Conservation (phyloP, 257 asterid species). For the Plantago elongata region DNA sequence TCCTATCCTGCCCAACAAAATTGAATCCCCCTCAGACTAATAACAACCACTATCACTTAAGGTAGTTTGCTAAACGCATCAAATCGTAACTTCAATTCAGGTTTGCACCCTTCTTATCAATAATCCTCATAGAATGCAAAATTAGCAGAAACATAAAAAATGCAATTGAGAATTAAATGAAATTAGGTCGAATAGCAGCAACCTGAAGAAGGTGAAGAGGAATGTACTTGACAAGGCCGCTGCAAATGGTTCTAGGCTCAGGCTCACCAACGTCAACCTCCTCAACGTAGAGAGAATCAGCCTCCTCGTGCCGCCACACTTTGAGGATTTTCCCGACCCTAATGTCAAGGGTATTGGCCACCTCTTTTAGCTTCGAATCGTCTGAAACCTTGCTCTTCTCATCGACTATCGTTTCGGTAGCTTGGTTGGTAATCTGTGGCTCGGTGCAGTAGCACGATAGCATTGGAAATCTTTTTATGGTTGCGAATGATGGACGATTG, state of each 20-base stretch:
- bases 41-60: background rate
- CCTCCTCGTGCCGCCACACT: conserved; percentile 92
- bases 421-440: conserved; percentile 9
- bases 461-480: background rate
- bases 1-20: conserved; percentile 49
- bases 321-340: conserved; percentile 70
- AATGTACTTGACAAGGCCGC: conserved; percentile 77
- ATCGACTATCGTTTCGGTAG: conserved; percentile 5
- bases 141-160: no score
- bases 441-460: conserved; percentile 36
- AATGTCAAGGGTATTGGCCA: conserved; percentile 71
- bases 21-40: conserved; percentile 9
- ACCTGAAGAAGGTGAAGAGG: conserved; percentile 80
- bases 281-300: conserved; percentile 92
- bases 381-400: conserved; percentile 17
- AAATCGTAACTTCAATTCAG: background rate
- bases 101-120: no score
- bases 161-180: background rate
- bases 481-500: background rate
- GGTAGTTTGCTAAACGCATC: background rate
- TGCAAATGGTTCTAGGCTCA: conserved; percentile 83
- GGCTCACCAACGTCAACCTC: conserved; percentile 93
- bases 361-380: conserved; percentile 36
- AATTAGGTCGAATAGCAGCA: background rate
- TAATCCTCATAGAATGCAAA: no score